Evolutionary conservation across 306 rosid species (phyloP), one percentile per base, ranked within the genome.

Genomic region (Citrullus mucosospermus): DNA sequence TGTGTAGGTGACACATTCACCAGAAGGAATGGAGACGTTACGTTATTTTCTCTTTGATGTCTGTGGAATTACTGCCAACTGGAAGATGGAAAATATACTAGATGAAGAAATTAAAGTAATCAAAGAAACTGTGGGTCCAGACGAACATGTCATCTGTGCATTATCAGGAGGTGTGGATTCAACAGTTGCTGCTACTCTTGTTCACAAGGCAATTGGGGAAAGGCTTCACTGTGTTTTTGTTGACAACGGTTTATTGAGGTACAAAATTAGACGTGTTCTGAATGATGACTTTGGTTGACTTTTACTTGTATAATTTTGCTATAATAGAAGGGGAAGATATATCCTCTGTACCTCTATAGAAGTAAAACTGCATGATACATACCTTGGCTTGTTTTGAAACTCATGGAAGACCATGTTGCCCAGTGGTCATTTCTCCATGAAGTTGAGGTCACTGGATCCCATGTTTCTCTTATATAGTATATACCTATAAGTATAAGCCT

Each of bases 131-230:
- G 96, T 91, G 18, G 89, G 88, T 54, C 85, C 89, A 4, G 87
- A 88, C 5, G 92, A 91, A 54, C 97, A 85, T 71, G 97, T 95
- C 34, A 91, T 95, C 28, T 95, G 97, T 44, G 98, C 97, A 6
- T 85, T 95, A 73, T 92, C 98, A 25, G 98, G 98, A 44, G 98
- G 98, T 78, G 98, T 95, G 48, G 98, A 95, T 86, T 95, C 98
- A 78, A 88, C 98, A 0, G 97, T 95, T 85, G 98, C 98, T 36
- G 97, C 98, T 17, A 89, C 91, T 30, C 84, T 95, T n/a, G 97
- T 95, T 62, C 97, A 95, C 67, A 92, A 88, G 80, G 98, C 98
- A 22, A 95, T 95, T 60, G 98, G 97, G 8, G 90, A 88, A 67
- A 85, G 98, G 84, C 98, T 92, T 83, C 97, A 95, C 79, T 95